Conservation (phyloP, 1,284 basidiomycete species). For the Cutaneotrichosporon cyanovorans region DNA sequence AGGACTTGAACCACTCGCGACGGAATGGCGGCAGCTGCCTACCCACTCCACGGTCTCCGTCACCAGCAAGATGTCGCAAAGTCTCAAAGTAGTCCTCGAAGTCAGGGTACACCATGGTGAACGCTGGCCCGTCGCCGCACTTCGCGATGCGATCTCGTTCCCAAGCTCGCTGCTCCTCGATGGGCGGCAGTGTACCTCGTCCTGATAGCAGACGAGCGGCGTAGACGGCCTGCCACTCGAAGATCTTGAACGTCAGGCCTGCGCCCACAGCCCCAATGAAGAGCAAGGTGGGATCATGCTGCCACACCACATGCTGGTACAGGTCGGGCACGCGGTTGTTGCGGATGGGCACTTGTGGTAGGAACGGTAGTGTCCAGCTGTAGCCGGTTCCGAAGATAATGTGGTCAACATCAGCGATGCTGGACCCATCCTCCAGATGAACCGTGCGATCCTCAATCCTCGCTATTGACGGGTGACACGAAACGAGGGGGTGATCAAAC, state of each 20-base stretch:
- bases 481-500: constrained; percentile 7
- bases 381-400: constrained; percentile 14
- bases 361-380: constrained; percentile 10
- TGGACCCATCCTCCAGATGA: constrained; percentile 1
- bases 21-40: constrained; percentile 5
- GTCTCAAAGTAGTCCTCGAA: constrained; percentile 12
- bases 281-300: constrained; percentile 50
- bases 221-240: constrained; percentile 33
- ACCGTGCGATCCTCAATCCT: constrained; percentile 6
- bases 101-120: constrained; percentile 3
- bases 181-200: constrained; percentile 23
- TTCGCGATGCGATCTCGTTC: constrained; percentile 3
- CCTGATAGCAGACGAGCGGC: constrained; percentile 27
- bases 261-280: constrained; percentile 40
- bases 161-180: constrained; percentile 3
- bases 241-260: constrained; percentile 32
- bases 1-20: constrained; percentile 6
- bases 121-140: constrained; percentile 5
- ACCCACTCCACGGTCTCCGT: constrained; percentile 1
- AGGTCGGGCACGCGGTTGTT: constrained; percentile 49
- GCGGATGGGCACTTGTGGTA: constrained; percentile 39
- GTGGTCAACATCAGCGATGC: constrained; percentile 8
- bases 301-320: constrained; percentile 50
- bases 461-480: constrained; percentile 3
- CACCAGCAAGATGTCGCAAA: constrained; percentile 1